Evolutionary conservation across 306 rosid species (phyloP).

Genomic region (Cucurbita argyrosperma): DNA sequence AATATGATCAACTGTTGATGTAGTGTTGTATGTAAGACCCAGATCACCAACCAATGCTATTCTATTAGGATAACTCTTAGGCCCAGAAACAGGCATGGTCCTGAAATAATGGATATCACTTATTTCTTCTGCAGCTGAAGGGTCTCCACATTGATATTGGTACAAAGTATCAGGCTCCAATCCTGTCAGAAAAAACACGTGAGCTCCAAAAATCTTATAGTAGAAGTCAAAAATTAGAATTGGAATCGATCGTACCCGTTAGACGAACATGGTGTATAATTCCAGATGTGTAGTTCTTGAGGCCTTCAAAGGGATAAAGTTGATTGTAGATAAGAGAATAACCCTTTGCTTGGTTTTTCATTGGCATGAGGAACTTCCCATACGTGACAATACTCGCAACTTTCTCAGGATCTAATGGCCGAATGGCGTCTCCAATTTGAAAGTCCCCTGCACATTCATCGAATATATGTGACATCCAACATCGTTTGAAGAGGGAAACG

Average conservation of each 20-base stretch:
- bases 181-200: slow-evolving; percentile 21
- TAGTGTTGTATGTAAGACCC: slow-evolving; percentile 78
- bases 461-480: neutral
- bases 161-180: slow-evolving; percentile 49
- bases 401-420: slow-evolving; percentile 41
- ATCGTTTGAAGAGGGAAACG: too few species aligned
- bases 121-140: slow-evolving; percentile 43
- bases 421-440: slow-evolving; percentile 58
- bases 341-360: slow-evolving; percentile 31
- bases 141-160: slow-evolving; percentile 83
- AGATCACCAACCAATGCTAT: slow-evolving; percentile 79
- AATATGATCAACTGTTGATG: slow-evolving; percentile 62
- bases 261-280: slow-evolving; percentile 88
- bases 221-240: neutral
- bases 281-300: slow-evolving; percentile 86
- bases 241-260: slow-evolving; percentile 24
- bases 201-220: neutral
- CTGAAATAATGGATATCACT: slow-evolving; percentile 53
- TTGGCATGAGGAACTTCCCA: slow-evolving; percentile 30
- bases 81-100: slow-evolving; percentile 73
- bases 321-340: slow-evolving; percentile 65
- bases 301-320: slow-evolving; percentile 79
- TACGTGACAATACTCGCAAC: slow-evolving; percentile 54
- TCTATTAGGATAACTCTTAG: slow-evolving; percentile 66
- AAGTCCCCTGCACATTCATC: slow-evolving; percentile 47